Conservation (phyloP, 208 protist species). For the Vickermania ingenoplastis region DNA sequence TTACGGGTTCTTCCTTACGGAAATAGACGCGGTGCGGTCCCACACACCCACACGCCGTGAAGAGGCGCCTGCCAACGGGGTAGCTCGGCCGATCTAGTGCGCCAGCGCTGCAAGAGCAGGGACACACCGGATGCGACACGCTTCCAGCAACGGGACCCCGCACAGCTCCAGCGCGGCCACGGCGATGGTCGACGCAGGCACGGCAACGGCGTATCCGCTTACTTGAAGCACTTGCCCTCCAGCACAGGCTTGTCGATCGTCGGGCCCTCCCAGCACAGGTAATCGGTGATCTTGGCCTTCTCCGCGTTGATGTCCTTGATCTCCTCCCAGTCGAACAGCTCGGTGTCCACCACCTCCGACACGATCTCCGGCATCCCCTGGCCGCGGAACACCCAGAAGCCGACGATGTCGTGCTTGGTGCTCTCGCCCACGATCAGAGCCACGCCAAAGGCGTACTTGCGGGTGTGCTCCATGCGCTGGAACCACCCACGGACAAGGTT, state of each 20-base stretch:
- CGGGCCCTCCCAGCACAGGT: conserved; percentile 75
- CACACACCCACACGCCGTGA: too few species aligned
- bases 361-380: conserved; percentile 78
- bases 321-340: conserved; percentile 68
- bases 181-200: too few species aligned
- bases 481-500: conserved; percentile 78
- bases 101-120: too few species aligned
- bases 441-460: conserved; percentile 77
- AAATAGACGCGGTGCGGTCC: too few species aligned
- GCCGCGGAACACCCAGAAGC: conserved; percentile 72
- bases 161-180: too few species aligned
- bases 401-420: conserved; percentile 58
- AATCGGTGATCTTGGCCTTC: conserved; percentile 67
- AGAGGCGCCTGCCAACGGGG: too few species aligned
- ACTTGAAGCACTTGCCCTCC: conserved; percentile 74
- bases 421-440: conserved; percentile 75
- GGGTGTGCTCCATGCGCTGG: conserved; percentile 77
- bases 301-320: conserved; percentile 54
- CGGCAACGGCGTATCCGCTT: conserved; percentile 4
- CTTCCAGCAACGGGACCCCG: too few species aligned
- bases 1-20: too few species aligned
- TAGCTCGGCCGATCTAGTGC: too few species aligned
- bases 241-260: conserved; percentile 66
- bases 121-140: too few species aligned
- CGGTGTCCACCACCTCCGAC: conserved; percentile 60